Evolutionary conservation across 2,329 filamentous ascomycete genomes (phyloP), one percentile per base, ranked within the genome.

Genomic region (Penicillium sclerotigenum): DNA sequence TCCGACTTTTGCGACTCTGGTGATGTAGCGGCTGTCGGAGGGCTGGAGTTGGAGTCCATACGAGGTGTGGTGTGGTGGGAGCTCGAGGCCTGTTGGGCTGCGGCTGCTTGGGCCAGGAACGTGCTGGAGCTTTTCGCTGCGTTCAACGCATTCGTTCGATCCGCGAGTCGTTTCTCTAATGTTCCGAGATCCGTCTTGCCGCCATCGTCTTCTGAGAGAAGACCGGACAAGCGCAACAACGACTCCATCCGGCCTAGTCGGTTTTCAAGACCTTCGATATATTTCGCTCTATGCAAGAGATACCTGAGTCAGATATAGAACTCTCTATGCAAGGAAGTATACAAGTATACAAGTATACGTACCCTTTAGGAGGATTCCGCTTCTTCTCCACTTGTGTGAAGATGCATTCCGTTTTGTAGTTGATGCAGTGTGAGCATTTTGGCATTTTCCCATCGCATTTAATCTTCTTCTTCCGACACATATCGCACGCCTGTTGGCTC

Each of bases 321-420:
- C 18, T 2, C 14, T 20, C n/a, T 26, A 31, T 34, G 9, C 41
- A 8, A 26, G 11, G 40, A 13, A 43, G 34, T 22, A 18, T 34
- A 73, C 83, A 13, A 43, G 34, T 22, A 18, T 34, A 73, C 83
- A 20, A 38, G 31, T 24, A 18, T 33, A 73, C 83, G 63, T 82
- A 96, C 91, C 94, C 93, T 81, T 97, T 99, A 1, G 93, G 94
- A 51, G 94, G 93, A 73, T 89, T 94, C 57, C 94, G 85, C 82
- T 99, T 99, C 86, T 99, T 99, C 79, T 99, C 94, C 36, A 97
- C 92, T 72, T 96, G 91, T 0, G 94, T 97, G 71, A 97, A 97
- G 65, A 96, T 85, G 74, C 93, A 99, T 67, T 96, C 91, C 5
- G 92, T 97, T 81, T 97, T 97, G 80, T 97, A 97, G 74, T 97